Evolutionary conservation across 2,329 filamentous ascomycete genomes (phyloP).

Genomic region (Ophiostoma fasciatum): DNA sequence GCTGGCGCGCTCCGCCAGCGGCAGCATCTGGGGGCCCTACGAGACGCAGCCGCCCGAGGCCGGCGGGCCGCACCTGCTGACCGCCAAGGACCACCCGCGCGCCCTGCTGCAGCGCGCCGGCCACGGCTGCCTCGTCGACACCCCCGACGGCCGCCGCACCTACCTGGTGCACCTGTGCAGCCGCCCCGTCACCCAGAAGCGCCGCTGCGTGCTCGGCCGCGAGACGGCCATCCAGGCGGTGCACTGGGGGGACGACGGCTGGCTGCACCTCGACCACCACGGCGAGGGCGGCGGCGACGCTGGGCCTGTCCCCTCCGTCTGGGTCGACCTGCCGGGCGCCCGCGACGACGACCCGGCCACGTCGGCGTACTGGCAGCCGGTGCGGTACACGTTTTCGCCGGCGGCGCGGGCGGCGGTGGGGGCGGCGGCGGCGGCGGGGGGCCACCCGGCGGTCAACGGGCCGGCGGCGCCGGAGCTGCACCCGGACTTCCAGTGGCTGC

Average conservation of each 20-base stretch:
- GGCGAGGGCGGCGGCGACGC: too few species aligned
- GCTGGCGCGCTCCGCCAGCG: slow-evolving; percentile 33
- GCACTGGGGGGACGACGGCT: slow-evolving; percentile 43
- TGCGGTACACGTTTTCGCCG: slow-evolving; percentile 29
- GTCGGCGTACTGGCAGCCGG: slow-evolving; percentile 32
- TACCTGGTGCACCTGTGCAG: slow-evolving; percentile 39
- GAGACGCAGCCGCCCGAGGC: slow-evolving; percentile 42
- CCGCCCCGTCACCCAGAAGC: slow-evolving; percentile 34
- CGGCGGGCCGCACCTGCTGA: slow-evolving; percentile 43
- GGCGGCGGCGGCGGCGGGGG: slow-evolving; percentile 22
- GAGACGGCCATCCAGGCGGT: slow-evolving; percentile 45
- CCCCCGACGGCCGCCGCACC: slow-evolving; percentile 30
- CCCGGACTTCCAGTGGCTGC: slow-evolving; percentile 42
- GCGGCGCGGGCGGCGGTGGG: not conserved
- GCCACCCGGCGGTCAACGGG: slow-evolving; percentile 28
- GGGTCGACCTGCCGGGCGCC: slow-evolving; percentile 33
- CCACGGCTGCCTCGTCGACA: slow-evolving; percentile 35
- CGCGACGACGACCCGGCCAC: slow-evolving; percentile 21
- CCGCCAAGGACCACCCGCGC: slow-evolving; percentile 33
- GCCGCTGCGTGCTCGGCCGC: slow-evolving; percentile 37
- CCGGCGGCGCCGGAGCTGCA: slow-evolving; percentile 21
- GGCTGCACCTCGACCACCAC: slow-evolving; percentile 46
- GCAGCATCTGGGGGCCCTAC: slow-evolving; percentile 42
- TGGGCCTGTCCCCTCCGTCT: slow-evolving; percentile 38
- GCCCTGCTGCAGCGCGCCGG: slow-evolving; percentile 37